These are phyloP conservation scores for Phytophthora sp. DNA, from an alignment of 352 stramenopile genomes.

Conservation along the genomic window DNA sequence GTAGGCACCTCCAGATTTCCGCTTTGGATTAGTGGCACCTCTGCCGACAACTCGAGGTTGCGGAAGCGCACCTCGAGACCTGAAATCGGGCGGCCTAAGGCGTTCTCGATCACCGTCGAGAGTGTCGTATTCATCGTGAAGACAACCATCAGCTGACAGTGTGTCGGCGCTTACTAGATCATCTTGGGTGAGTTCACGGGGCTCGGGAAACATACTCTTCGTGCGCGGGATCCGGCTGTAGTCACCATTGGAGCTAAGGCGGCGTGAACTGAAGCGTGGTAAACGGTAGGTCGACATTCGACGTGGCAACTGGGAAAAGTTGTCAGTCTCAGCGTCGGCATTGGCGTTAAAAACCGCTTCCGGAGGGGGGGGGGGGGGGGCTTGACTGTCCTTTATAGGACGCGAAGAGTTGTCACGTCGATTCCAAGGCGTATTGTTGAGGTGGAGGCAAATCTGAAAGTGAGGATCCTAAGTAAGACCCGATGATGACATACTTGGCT, in stretches of 20 bases:
- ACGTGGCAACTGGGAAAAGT: too few relatives aligned
- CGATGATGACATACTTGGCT: too few relatives aligned
- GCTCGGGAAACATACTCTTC: conserved; percentile 38
- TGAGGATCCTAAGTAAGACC: too few relatives aligned
- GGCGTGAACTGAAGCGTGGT: conserved; percentile 39
- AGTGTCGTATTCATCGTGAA: conserved; percentile 65
- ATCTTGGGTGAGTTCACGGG: conserved; percentile 31
- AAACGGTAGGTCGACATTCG: conserved; percentile 35
- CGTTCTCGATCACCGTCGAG: conserved; percentile 50
- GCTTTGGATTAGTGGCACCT: conserved; percentile 29
- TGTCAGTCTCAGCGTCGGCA: too few relatives aligned
- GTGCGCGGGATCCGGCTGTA: conserved; percentile 18
- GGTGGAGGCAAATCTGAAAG: too few relatives aligned
- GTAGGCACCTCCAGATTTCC: conserved; percentile 44
- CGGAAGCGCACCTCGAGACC: conserved; percentile 63
- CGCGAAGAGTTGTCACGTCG: too few relatives aligned
- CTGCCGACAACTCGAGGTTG: conserved; percentile 48
- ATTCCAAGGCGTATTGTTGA: too few relatives aligned
- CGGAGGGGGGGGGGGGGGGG: too few relatives aligned
- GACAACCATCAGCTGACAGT: conserved; percentile 53
- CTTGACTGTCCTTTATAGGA: too few relatives aligned
- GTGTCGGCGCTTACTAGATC: conserved; percentile 52
- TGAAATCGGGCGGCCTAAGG: conserved; percentile 48
- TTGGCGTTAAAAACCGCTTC: too few relatives aligned
- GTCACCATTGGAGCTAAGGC: conserved; percentile 19